Conservation (phyloP, 176 grass and related monocot species). For the Hordeum marinum region DNA sequence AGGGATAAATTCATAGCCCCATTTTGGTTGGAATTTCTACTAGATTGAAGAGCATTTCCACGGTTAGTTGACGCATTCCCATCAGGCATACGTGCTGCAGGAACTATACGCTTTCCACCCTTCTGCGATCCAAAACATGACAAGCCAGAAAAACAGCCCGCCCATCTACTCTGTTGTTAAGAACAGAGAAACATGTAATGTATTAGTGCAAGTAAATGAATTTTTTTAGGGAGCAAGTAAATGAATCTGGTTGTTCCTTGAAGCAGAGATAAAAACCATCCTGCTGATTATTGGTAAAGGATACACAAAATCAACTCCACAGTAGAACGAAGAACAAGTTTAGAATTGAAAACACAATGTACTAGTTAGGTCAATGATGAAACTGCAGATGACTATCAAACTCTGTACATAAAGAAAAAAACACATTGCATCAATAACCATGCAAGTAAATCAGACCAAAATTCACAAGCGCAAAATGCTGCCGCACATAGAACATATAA, state of each 20-base stretch:
- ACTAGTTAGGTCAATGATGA: neutral
- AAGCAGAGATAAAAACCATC: neutral
- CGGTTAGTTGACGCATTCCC: conserved; percentile 44
- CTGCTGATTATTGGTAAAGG: neutral
- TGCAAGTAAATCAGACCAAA: neutral
- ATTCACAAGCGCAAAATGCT: neutral
- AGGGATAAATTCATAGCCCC: conserved; percentile 66
- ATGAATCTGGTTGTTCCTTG: neutral
- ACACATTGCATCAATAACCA: neutral
- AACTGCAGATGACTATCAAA: neutral
- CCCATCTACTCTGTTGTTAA: conserved; percentile 62
- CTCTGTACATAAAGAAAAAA: neutral
- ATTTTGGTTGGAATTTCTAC: conserved; percentile 63
- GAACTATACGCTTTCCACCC: conserved; percentile 69
- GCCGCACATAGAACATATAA: neutral
- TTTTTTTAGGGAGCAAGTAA: neutral
- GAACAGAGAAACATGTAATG: conserved; percentile 4
- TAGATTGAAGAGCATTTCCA: conserved; percentile 51
- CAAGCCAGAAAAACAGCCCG: conserved; percentile 67
- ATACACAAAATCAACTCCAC: neutral
- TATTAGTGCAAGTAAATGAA: conserved; percentile 10
- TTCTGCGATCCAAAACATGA: conserved; percentile 85
- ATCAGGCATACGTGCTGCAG: conserved; percentile 67
- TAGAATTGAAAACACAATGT: neutral
- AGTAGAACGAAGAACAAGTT: conserved; percentile 2